phyloP scores from a whole-genome alignment of 139 green algal species.

The Zygnema cylindricum region DNA sequence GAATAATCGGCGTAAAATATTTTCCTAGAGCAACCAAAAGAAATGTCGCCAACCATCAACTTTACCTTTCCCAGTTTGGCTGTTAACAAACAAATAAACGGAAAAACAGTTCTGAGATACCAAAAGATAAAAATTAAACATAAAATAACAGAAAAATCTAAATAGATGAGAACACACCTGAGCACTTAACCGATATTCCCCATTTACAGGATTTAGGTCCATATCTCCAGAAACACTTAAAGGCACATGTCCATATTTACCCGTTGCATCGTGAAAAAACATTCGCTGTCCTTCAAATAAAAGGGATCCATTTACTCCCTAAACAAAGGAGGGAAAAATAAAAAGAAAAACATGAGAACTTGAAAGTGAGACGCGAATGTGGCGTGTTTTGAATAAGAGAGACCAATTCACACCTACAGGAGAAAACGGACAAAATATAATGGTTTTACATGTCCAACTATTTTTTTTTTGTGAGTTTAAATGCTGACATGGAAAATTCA shows the following conservation, averaged over 20 bases:
- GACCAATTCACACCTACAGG: not conserved
- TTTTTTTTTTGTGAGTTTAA: no score
- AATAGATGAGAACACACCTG: no score
- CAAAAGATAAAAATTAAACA: no score
- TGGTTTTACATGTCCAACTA: no score
- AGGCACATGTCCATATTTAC: slow-evolving; percentile 79
- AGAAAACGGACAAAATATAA: not conserved
- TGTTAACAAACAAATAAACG: no score
- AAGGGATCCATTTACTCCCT: slow-evolving; percentile 78
- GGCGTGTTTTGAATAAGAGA: not conserved
- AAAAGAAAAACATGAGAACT: not conserved
- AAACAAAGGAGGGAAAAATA: not conserved
- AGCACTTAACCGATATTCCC: slow-evolving; percentile 83
- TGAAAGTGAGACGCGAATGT: not conserved
- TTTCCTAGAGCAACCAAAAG: no score
- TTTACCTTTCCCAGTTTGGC: no score
- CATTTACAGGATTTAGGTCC: slow-evolving; percentile 82
- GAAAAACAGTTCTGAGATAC: no score
- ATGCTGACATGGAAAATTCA: no score
- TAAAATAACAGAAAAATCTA: no score
- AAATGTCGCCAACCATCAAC: no score
- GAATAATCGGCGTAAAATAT: no score
- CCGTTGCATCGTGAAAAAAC: slow-evolving; percentile 87
- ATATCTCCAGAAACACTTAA: slow-evolving; percentile 84
- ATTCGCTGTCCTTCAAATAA: slow-evolving; percentile 88